phyloP scores from a whole-genome alignment of 257 asterid species.

The Forsythia viridissima region DNA sequence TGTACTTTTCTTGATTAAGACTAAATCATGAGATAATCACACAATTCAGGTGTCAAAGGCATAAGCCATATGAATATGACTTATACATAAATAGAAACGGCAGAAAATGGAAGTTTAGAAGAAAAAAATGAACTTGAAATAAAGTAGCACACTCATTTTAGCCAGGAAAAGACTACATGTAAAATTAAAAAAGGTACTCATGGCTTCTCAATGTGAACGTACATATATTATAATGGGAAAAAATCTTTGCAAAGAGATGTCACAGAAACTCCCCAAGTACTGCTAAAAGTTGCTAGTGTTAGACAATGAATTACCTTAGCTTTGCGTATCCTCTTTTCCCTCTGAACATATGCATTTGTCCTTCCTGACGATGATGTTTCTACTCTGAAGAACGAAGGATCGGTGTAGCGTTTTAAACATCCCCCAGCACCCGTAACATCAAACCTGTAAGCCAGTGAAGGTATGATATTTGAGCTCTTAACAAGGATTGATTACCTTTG shows the following conservation, averaged over 20 bases:
- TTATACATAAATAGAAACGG: neutral
- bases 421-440: constrained; percentile 98
- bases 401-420: constrained; percentile 89
- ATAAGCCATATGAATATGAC: constrained; percentile 1
- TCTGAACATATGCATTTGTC: constrained; percentile 45
- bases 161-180: neutral
- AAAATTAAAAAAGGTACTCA: no score
- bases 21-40: constrained; percentile 3
- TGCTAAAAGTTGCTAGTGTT: neutral
- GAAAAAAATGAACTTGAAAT: no score
- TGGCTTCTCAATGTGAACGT: no score
- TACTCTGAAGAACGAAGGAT: constrained; percentile 78
- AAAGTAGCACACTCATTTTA: neutral
- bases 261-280: neutral
- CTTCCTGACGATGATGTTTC: constrained; percentile 46
- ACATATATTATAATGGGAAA: no score
- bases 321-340: constrained; percentile 81
- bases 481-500: neutral
- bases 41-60: constrained; percentile 8
- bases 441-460: constrained; percentile 48
- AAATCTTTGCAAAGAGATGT: no score
- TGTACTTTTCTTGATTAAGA: neutral
- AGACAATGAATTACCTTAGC: constrained; percentile 56
- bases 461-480: neutral
- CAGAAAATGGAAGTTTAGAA: neutral